phyloP scores from a whole-genome alignment of 2,329 filamentous ascomycete genomes.

The Aurifilum marmelostoma region DNA sequence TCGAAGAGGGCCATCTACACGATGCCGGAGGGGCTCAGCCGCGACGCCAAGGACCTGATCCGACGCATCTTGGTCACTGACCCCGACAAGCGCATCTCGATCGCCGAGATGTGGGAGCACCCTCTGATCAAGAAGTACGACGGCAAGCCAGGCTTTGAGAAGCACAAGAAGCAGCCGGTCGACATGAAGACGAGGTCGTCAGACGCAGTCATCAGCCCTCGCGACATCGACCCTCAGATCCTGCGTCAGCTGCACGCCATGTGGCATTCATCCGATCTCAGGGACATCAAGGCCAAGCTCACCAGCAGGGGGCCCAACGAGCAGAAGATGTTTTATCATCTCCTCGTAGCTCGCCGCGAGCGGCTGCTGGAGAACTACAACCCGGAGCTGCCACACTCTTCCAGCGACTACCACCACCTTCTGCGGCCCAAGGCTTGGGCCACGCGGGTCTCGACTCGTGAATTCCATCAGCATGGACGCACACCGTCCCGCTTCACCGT shows the following conservation, averaged over 20 bases:
- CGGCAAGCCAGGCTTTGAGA: conserved; percentile 68
- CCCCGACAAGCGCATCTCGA: conserved; percentile 76
- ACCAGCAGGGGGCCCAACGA: conserved; percentile 73
- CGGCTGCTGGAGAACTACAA: conserved; percentile 87
- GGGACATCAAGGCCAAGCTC: conserved; percentile 72
- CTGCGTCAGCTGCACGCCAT: conserved; percentile 84
- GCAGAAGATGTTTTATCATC: conserved; percentile 90
- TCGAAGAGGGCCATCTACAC: conserved; percentile 63
- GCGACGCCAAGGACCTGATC: conserved; percentile 78
- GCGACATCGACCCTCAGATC: conserved; percentile 79
- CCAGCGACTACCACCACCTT: conserved; percentile 84
- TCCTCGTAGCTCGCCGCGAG: conserved; percentile 80
- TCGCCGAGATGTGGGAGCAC: conserved; percentile 83
- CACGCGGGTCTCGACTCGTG: conserved; percentile 63
- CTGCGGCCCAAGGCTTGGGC: conserved; percentile 62
- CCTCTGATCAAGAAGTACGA: conserved; percentile 85
- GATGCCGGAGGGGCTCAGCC: conserved; percentile 65
- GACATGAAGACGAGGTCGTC: conserved; percentile 64
- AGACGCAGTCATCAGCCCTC: conserved; percentile 59
- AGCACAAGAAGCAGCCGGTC: conserved; percentile 55
- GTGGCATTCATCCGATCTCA: conserved; percentile 84
- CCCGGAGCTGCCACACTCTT: conserved; percentile 77
- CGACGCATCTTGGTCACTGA: conserved; percentile 77
- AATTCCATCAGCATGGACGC: conserved; percentile 60
- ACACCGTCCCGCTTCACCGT: conserved; percentile 67